These are phyloP conservation scores for Cupressus sempervirens DNA, from an alignment of 75 land plant species.

Conservation along the genomic window DNA sequence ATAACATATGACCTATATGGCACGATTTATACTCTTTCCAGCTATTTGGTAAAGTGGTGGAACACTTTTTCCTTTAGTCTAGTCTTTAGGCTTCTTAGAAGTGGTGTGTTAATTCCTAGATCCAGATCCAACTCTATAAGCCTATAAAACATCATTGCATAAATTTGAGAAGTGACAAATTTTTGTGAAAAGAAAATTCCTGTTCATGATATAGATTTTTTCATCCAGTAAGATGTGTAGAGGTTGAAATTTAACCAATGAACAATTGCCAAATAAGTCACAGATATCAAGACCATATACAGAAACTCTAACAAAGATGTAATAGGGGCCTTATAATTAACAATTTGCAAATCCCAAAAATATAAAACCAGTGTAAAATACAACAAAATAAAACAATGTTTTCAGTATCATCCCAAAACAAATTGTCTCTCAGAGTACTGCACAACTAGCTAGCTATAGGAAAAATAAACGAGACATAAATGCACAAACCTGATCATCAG, in stretches of 20 bases:
- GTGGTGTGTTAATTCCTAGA: neutral
- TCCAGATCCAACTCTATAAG: neutral
- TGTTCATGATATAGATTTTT: neutral
- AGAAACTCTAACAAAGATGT: neutral
- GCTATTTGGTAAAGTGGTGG: neutral
- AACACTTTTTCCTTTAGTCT: neutral
- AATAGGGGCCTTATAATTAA: neutral
- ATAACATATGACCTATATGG: too few relatives aligned
- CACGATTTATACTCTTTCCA: neutral
- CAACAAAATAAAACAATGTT: neutral
- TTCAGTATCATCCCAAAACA: neutral
- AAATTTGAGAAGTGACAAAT: neutral
- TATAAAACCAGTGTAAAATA: neutral
- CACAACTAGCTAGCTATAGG: neutral
- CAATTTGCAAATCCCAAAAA: neutral
- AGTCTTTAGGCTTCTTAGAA: neutral
- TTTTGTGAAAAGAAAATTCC: neutral
- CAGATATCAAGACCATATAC: neutral
- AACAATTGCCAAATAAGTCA: neutral
- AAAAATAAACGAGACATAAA: neutral
- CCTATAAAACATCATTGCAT: neutral
- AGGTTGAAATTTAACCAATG: neutral
- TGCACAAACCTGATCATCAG: constrained; percentile 54
- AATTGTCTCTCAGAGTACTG: neutral
- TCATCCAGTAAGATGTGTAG: neutral